phyloP scores from a whole-genome alignment of 2,329 filamentous ascomycete species.

The Alternaria consortialis region DNA sequence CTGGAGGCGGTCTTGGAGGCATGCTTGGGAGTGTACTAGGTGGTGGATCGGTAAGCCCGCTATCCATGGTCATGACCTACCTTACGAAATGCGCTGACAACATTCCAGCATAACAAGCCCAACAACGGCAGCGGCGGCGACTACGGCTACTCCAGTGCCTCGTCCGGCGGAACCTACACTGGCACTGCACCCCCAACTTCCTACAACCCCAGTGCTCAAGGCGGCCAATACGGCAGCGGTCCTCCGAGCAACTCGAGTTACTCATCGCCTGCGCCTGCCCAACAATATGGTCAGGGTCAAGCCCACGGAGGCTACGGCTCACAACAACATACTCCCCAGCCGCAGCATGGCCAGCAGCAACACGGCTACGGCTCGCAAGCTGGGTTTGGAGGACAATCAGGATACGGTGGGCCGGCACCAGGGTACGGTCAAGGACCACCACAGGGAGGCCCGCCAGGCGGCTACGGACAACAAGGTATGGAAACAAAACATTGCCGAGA shows the following conservation, averaged over 20 bases:
- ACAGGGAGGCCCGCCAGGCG: constrained; percentile 21
- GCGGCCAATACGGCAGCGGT: constrained; percentile 31
- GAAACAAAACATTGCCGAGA: background rate
- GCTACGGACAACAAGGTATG: constrained; percentile 39
- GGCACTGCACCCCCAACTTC: constrained; percentile 70
- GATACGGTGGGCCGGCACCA: constrained; percentile 22
- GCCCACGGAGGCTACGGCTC: constrained; percentile 20
- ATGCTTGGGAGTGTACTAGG: constrained; percentile 48
- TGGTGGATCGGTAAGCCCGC: constrained; percentile 45
- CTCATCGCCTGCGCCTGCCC: constrained; percentile 29
- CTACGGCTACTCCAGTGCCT: constrained; percentile 65
- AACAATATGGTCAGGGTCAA: constrained; percentile 29
- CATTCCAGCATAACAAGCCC: constrained; percentile 46
- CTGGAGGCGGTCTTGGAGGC: constrained; percentile 33
- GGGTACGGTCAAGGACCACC: constrained; percentile 17
- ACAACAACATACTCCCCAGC: constrained; percentile 21
- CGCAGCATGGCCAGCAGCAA: constrained; percentile 10
- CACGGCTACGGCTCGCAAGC: constrained; percentile 34
- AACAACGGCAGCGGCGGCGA: constrained; percentile 62
- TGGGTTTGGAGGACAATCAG: constrained; percentile 35
- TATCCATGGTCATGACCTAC: background rate
- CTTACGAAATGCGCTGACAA: constrained; percentile 10
- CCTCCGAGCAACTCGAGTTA: constrained; percentile 33
- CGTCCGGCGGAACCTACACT: constrained; percentile 63
- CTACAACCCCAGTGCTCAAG: constrained; percentile 59